phyloP scores from a whole-genome alignment of 1,284 basidiomycete species.

The Neolentinus lepideus region DNA sequence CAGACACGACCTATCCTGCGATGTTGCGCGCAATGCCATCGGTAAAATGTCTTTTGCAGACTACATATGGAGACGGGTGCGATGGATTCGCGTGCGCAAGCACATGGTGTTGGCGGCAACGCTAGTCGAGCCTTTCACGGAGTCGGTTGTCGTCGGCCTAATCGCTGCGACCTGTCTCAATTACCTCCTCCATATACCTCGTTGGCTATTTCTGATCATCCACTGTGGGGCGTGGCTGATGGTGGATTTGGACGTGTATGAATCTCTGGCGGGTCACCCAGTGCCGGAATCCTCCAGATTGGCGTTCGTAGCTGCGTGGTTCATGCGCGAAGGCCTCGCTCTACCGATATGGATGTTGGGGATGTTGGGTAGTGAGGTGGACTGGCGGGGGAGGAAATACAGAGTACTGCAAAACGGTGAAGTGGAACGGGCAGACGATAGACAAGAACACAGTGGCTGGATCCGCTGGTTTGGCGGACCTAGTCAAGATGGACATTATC shows the following conservation, averaged over 20 bases:
- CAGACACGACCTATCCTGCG: slow-evolving; percentile 81
- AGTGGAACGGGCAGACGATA: slow-evolving; percentile 26
- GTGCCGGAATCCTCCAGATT: slow-evolving; percentile 40
- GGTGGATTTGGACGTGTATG: slow-evolving; percentile 70
- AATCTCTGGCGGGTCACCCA: slow-evolving; percentile 66
- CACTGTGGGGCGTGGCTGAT: slow-evolving; percentile 55
- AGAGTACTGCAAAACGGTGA: slow-evolving; percentile 60
- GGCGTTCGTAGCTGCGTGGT: slow-evolving; percentile 74
- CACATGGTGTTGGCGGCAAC: slow-evolving; percentile 85
- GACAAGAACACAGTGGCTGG: slow-evolving; percentile 3
- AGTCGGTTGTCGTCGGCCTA: slow-evolving; percentile 66
- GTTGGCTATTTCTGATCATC: slow-evolving; percentile 45
- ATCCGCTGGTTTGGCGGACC: neutral
- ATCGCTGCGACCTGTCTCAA: slow-evolving; percentile 53
- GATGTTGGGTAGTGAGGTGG: slow-evolving; percentile 71
- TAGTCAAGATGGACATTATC: neutral
- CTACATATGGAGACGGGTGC: slow-evolving; percentile 80
- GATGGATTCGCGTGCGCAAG: slow-evolving; percentile 94
- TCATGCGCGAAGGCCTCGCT: slow-evolving; percentile 68
- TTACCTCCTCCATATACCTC: slow-evolving; percentile 41
- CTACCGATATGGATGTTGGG: slow-evolving; percentile 83
- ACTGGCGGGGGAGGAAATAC: slow-evolving; percentile 77
- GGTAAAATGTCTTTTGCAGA: slow-evolving; percentile 77
- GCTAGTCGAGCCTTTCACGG: slow-evolving; percentile 84
- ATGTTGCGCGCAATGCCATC: slow-evolving; percentile 84